phyloP scores from a whole-genome alignment of 768 basidiomycete genomes.

The Lanmaoa pseudosensibilis region DNA sequence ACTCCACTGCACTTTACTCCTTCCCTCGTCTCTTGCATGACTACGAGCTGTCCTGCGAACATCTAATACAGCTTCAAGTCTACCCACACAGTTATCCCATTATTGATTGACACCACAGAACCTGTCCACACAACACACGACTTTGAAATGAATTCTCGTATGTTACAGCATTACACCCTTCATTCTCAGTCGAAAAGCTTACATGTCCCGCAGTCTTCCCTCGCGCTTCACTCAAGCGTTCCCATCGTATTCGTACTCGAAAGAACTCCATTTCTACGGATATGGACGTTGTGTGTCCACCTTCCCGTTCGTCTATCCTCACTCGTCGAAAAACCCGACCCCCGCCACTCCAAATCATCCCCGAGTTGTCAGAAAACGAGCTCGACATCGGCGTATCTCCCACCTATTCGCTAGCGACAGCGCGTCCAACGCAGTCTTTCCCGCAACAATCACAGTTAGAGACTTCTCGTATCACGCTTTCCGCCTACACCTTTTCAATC shows the following conservation, averaged over 20 bases:
- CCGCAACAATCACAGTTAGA: neutral
- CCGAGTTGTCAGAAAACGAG: slow-evolving; percentile 27
- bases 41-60: neutral
- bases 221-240: slow-evolving; percentile 28
- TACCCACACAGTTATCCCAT: neutral
- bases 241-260: slow-evolving; percentile 23
- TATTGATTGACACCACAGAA: too few relatives aligned
- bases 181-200: neutral
- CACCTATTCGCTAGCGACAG: slow-evolving; percentile 17
- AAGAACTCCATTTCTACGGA: slow-evolving; percentile 17
- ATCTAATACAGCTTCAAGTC: too few relatives aligned
- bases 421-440: slow-evolving; percentile 15
- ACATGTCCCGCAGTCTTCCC: slow-evolving; percentile 19
- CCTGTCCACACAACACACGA: neutral
- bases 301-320: slow-evolving; percentile 5
- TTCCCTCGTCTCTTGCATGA: slow-evolving; percentile 1
- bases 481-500: slow-evolving; percentile 32
- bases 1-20: too few relatives aligned
- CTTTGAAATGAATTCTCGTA: slow-evolving; percentile 25
- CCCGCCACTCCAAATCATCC: slow-evolving; percentile 34
- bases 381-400: slow-evolving; percentile 1
- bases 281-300: slow-evolving; percentile 4
- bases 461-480: slow-evolving; percentile 30
- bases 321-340: slow-evolving; percentile 20
- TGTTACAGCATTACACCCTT: neutral